A percentile compares a stretch with the other conserved stretches of the same genome.
These are phyloP conservation scores for Cenococcum geophilum DNA, from an alignment of 495 filamentous ascomycete species.

Conservation along the genomic window DNA sequence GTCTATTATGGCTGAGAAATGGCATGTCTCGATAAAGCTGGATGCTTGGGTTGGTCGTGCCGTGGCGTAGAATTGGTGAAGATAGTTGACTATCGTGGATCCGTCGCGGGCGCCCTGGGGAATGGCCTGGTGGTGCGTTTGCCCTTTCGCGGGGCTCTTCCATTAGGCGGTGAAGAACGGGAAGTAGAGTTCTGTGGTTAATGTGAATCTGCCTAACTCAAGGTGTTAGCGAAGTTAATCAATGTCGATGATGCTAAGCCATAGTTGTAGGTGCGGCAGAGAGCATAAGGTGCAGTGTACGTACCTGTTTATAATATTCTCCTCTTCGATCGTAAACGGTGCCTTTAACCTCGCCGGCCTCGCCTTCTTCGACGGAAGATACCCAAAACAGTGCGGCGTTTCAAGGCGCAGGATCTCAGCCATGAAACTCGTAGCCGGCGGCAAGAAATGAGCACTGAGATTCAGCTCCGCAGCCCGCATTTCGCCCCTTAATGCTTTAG, in stretches of 20 bases:
- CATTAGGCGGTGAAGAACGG: slow-evolving; percentile 12
- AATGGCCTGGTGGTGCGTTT: slow-evolving; percentile 11
- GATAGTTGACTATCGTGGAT: slow-evolving; percentile 16
- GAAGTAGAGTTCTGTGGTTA: slow-evolving; percentile 16
- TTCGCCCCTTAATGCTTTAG: too few relatives aligned
- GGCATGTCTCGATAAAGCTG: slow-evolving; percentile 11
- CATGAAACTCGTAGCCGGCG: slow-evolving; percentile 14
- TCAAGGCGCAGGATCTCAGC: slow-evolving; percentile 11
- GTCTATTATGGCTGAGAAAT: slow-evolving; percentile 16
- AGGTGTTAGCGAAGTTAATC: slow-evolving; percentile 11
- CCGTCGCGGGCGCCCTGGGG: slow-evolving; percentile 12
- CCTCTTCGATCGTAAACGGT: slow-evolving; percentile 13
- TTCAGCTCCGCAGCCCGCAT: slow-evolving; percentile 13
- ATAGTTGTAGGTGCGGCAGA: slow-evolving; percentile 9
- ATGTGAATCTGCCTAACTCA: slow-evolving; percentile 15
- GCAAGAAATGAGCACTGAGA: slow-evolving; percentile 11
- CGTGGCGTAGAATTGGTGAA: slow-evolving; percentile 12
- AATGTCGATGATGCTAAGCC: slow-evolving; percentile 6
- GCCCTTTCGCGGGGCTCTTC: slow-evolving; percentile 6
- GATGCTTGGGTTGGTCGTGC: slow-evolving; percentile 8
- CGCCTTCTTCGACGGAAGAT: slow-evolving; percentile 15
- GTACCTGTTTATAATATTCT: slow-evolving; percentile 15
- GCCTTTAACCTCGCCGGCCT: slow-evolving; percentile 12
- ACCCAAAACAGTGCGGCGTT: slow-evolving; percentile 13
- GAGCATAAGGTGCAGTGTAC: slow-evolving; percentile 7